Evolutionary conservation across 441 rosid species (phyloP).

Genomic region (Melastoma candidum): DNA sequence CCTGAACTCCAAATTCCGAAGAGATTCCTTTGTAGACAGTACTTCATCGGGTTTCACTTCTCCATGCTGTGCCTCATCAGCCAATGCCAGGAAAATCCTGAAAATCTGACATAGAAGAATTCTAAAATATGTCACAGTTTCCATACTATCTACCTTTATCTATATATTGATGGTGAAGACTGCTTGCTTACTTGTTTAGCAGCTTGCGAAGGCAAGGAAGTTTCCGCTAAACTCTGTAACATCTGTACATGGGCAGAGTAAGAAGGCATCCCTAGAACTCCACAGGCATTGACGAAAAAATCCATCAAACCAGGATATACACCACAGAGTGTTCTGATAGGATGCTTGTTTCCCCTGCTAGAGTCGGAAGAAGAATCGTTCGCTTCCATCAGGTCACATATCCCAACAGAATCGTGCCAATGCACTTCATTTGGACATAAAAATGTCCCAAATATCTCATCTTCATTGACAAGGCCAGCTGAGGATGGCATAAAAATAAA

Average conservation of each 20-base stretch:
- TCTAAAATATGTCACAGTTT: background rate
- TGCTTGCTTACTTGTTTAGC: slow-evolving; percentile 8
- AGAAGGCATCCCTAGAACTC: slow-evolving; percentile 8
- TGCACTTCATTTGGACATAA: slow-evolving; percentile 5
- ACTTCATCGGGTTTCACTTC: background rate
- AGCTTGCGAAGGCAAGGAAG: slow-evolving; percentile 5
- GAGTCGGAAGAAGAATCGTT: background rate
- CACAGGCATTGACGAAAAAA: slow-evolving; percentile 12
- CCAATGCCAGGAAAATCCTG: slow-evolving; percentile 4
- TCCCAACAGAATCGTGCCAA: slow-evolving; percentile 2
- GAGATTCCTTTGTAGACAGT: slow-evolving; percentile 3
- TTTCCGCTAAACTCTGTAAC: slow-evolving; percentile 5
- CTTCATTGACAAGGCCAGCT: background rate
- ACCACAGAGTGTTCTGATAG: slow-evolving; percentile 8
- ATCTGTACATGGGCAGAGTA: slow-evolving; percentile 8
- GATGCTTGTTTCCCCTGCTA: background rate
- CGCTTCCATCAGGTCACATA: background rate
- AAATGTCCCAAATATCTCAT: slow-evolving; percentile 4
- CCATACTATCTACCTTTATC: background rate
- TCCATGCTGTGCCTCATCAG: slow-evolving; percentile 7
- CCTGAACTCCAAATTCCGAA: slow-evolving; percentile 4
- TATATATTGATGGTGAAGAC: background rate
- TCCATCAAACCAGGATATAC: slow-evolving; percentile 12
- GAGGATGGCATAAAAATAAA: slow-evolving; percentile 10
- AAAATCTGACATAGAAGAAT: slow-evolving; percentile 3